Evolutionary conservation across 2,329 filamentous ascomycete genomes (phyloP).

Genomic region (Aspergillus cejpii): DNA sequence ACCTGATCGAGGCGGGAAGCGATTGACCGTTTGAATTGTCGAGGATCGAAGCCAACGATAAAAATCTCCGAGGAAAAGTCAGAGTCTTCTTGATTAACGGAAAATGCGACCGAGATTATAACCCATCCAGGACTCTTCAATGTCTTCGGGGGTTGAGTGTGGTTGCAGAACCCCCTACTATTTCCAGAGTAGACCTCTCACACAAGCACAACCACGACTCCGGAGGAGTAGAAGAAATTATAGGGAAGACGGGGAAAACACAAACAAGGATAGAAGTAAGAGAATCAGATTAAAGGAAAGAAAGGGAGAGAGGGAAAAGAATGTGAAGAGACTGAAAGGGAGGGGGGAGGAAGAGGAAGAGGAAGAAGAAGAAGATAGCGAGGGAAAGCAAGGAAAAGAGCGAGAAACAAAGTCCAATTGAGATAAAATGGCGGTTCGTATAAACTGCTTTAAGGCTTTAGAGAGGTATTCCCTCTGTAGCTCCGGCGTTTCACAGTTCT

Average conservation of each 20-base stretch:
- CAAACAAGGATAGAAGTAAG: constrained; percentile 14
- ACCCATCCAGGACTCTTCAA: not conserved
- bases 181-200: constrained; percentile 10
- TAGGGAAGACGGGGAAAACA: constrained; percentile 1
- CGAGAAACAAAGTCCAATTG: constrained; percentile 8
- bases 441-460: too few relatives aligned
- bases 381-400: constrained; percentile 8
- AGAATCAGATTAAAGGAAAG: constrained; percentile 11
- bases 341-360: constrained; percentile 5
- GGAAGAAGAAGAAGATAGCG: not conserved
- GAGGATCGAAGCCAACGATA: not conserved
- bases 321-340: constrained; percentile 6
- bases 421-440: too few relatives aligned
- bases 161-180: constrained; percentile 6
- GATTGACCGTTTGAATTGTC: constrained; percentile 4
- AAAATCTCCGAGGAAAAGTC: not conserved
- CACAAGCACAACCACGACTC: constrained; percentile 10
- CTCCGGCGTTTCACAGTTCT: constrained; percentile 22
- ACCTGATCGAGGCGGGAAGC: not conserved
- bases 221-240: constrained; percentile 15
- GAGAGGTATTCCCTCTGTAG: constrained; percentile 10
- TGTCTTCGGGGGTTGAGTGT: not conserved
- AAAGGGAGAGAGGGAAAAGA: too few relatives aligned
- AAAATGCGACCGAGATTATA: not conserved
- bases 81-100: not conserved